Evolutionary conservation across 2,329 filamentous ascomycete species (phyloP).

Genomic region (Endoconidiophora laricicola): DNA sequence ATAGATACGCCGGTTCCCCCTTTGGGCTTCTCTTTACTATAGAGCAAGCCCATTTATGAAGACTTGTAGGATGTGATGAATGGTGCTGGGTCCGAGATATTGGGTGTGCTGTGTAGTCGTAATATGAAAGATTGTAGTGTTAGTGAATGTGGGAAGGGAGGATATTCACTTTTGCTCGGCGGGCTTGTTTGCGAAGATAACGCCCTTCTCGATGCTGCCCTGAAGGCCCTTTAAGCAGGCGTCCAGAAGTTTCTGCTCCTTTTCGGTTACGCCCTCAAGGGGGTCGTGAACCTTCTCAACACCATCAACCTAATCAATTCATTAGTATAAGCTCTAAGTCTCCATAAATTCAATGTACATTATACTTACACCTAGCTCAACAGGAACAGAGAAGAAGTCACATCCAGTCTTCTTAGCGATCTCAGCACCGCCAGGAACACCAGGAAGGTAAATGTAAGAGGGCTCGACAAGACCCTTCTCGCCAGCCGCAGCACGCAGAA

Average conservation of each 20-base stretch:
- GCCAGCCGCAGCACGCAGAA: conserved; percentile 75
- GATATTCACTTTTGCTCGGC: conserved; percentile 59
- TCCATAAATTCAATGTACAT: neutral
- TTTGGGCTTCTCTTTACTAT: neutral
- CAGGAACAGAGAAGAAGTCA: conserved; percentile 91
- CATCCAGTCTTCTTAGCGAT: conserved; percentile 68
- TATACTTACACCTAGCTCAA: conserved; percentile 78
- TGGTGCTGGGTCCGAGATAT: neutral
- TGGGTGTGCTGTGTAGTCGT: conserved; percentile 6
- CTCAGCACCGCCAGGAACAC: conserved; percentile 71
- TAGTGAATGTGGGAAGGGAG: conserved; percentile 13
- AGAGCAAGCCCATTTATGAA: neutral
- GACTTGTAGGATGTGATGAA: conserved; percentile 3
- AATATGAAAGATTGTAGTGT: neutral
- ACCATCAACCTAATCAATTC: conserved; percentile 48
- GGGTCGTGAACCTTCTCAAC: conserved; percentile 74
- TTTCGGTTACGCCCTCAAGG: conserved; percentile 57
- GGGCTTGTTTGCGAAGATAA: conserved; percentile 75
- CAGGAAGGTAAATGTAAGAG: conserved; percentile 87
- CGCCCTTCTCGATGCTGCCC: conserved; percentile 87
- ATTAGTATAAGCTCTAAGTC: conserved; percentile 16
- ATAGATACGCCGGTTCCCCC: neutral
- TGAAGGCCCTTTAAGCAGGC: conserved; percentile 62
- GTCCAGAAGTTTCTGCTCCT: conserved; percentile 77
- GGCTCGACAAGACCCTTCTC: conserved; percentile 89